Percentiles rank a stretch among this genome's conserved stretches.
These are phyloP conservation scores for Alternaria brassicicola DNA, from an alignment of 2,329 filamentous ascomycete genomes.

Conservation along the genomic window DNA sequence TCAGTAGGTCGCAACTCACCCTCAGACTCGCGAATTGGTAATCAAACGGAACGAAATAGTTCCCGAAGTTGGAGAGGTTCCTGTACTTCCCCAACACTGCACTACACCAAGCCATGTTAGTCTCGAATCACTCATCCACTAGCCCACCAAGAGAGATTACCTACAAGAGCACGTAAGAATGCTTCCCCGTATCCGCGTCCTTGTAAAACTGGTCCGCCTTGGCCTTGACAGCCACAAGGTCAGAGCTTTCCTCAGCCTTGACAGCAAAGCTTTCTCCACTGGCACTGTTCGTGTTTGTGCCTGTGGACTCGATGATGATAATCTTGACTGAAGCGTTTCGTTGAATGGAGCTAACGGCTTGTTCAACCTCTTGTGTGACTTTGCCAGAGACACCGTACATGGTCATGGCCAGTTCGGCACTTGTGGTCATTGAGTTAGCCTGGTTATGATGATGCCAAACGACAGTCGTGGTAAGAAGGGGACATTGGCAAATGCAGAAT, in stretches of 20 bases:
- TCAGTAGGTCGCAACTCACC: neutral
- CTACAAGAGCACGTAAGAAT: neutral
- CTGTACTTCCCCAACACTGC: neutral
- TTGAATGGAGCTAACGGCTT: neutral
- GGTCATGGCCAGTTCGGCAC: neutral
- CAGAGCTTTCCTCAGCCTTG: neutral
- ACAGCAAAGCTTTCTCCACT: neutral
- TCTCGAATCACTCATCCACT: neutral
- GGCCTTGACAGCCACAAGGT: neutral
- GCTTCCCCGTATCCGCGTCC: neutral
- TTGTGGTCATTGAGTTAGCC: neutral
- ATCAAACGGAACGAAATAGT: neutral
- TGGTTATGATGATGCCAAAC: neutral
- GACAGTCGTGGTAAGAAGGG: neutral
- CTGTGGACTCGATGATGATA: neutral
- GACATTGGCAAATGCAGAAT: neutral
- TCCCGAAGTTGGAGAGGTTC: neutral
- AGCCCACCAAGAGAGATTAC: neutral
- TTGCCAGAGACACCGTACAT: neutral
- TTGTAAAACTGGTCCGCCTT: neutral
- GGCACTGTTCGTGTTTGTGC: neutral
- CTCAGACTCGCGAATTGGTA: neutral
- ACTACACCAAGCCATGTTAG: neutral
- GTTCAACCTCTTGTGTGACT: neutral
- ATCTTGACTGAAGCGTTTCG: neutral